A percentile compares a stretch with the other conserved stretches of the same genome.
Conservation (phyloP, 257 asterid species). For the Pogostemon cablin region DNA sequence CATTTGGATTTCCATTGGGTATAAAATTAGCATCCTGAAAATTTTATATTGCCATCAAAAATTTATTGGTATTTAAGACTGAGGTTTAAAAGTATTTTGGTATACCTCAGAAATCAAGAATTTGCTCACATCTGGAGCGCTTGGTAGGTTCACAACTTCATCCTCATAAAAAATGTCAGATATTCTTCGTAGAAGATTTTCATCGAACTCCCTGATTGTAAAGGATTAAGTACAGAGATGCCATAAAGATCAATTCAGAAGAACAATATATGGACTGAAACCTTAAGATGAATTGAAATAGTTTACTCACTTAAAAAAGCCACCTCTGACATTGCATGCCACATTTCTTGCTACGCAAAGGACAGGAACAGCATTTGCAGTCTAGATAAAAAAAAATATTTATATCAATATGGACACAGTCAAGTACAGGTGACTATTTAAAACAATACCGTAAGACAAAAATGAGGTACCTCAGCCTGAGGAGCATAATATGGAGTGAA, state of each 20-base stretch:
- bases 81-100: not conserved
- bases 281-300: constrained; percentile 24
- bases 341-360: constrained; percentile 98
- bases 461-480: constrained; percentile 86
- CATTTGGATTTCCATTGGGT: constrained; percentile 65
- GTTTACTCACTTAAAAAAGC: constrained; percentile 81
- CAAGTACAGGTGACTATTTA: constrained; percentile 4
- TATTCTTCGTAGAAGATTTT: constrained; percentile 61
- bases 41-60: constrained; percentile 26
- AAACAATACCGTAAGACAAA: constrained; percentile 27
- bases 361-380: constrained; percentile 87
- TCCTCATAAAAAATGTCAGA: constrained; percentile 81
- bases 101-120: constrained; percentile 89
- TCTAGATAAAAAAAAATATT: constrained; percentile 43
- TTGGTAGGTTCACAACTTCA: constrained; percentile 74
- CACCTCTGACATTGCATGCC: constrained; percentile 97
- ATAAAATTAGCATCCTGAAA: constrained; percentile 71
- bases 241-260: constrained; percentile 24
- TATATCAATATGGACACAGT: constrained; percentile 24
- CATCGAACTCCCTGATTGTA: constrained; percentile 81
- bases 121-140: constrained; percentile 94
- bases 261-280: not conserved
- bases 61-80: constrained; percentile 25
- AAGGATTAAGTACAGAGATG: constrained; percentile 12
- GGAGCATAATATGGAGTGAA: constrained; percentile 99